Conservation (phyloP, 495 filamentous ascomycete genomes). For the Penicillium samsonianum region DNA sequence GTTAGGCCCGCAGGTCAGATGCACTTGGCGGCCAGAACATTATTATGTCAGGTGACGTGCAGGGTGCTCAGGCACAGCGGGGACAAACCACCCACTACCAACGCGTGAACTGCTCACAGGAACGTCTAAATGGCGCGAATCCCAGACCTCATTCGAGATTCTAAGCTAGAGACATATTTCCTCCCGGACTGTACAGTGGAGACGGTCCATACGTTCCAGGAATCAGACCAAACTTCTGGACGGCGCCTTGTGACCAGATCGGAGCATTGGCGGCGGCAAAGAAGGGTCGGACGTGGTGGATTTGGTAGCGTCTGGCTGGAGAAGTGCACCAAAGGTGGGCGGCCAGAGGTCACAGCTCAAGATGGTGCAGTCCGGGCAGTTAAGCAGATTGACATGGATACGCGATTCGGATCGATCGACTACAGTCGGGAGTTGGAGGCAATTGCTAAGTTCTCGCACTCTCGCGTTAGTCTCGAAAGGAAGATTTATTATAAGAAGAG, state of each 20-base stretch:
- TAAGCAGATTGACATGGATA: slow-evolving; percentile 18
- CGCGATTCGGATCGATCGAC: slow-evolving; percentile 21
- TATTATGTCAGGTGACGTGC: not conserved
- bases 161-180: slow-evolving; percentile 29
- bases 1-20: not conserved
- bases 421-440: slow-evolving; percentile 44
- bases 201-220: slow-evolving; percentile 25
- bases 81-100: not conserved
- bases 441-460: slow-evolving; percentile 44
- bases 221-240: slow-evolving; percentile 11
- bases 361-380: slow-evolving; percentile 13
- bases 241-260: slow-evolving; percentile 9
- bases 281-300: slow-evolving; percentile 29
- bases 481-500: not conserved
- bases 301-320: slow-evolving; percentile 42
- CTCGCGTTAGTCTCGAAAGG: not conserved
- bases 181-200: slow-evolving; percentile 11
- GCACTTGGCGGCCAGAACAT: not conserved
- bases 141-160: slow-evolving; percentile 32
- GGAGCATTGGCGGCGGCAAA: slow-evolving; percentile 31
- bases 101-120: not conserved
- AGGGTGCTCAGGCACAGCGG: not conserved
- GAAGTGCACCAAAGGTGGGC: slow-evolving; percentile 13
- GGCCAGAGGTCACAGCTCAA: not conserved
- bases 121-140: slow-evolving; percentile 9